These are phyloP conservation scores for Actinomucor elegans DNA, from an alignment of 371 early-diverging fungal species.

Conservation along the genomic window DNA sequence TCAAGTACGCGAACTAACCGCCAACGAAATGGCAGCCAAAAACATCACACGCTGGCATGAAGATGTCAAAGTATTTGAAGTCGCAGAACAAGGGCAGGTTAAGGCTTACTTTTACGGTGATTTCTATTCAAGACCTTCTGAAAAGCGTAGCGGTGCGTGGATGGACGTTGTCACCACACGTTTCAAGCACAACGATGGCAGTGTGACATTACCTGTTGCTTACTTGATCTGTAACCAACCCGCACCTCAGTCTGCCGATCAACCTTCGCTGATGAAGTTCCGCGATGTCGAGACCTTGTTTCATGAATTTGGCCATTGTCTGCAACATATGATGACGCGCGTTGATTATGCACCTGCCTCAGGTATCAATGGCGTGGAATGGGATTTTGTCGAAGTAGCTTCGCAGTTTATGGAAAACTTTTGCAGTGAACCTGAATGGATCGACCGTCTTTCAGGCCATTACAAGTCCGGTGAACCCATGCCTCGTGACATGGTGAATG, in stretches of 20 bases:
- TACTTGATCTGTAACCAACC: conserved; percentile 70
- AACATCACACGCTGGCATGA: conserved; percentile 60
- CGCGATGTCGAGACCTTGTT: conserved; percentile 66
- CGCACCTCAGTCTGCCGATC: conserved; percentile 46
- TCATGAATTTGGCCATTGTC: conserved; percentile 72
- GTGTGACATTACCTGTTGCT: conserved; percentile 60
- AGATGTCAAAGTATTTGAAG: conserved; percentile 67
- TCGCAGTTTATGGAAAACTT: conserved; percentile 78
- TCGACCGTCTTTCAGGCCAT: conserved; percentile 54
- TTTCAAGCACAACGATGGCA: conserved; percentile 44
- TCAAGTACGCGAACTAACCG: conserved; percentile 49
- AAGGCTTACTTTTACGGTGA: conserved; percentile 72
- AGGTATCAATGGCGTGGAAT: conserved; percentile 70
- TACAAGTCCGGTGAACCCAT: conserved; percentile 60
- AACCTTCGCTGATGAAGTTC: conserved; percentile 65
- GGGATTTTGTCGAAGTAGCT: conserved; percentile 67
- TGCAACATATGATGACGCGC: conserved; percentile 70
- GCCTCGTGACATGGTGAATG: conserved; percentile 61
- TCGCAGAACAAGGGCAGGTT: conserved; percentile 48
- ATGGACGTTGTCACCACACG: conserved; percentile 70
- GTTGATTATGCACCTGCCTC: conserved; percentile 69
- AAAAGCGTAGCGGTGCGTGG: conserved; percentile 75
- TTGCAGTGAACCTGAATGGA: conserved; percentile 61
- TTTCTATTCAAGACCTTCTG: conserved; percentile 64
- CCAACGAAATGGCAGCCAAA: conserved; percentile 31